These are phyloP conservation scores for Podospora fimiseda DNA, from an alignment of 495 filamentous ascomycete genomes.

Conservation along the genomic window DNA sequence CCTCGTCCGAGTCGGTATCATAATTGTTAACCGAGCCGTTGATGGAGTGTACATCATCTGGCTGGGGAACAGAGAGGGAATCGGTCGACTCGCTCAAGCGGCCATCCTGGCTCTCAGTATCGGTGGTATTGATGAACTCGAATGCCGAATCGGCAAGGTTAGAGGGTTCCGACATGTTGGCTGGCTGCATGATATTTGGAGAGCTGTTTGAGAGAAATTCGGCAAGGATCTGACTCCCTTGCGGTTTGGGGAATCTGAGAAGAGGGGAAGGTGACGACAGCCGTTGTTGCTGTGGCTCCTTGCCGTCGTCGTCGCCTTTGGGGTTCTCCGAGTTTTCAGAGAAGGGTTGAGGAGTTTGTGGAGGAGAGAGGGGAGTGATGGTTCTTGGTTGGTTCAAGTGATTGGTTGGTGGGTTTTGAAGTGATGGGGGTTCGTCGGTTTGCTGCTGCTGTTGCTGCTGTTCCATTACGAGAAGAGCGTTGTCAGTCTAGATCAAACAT, in stretches of 20 bases:
- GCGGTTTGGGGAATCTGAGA: conserved; percentile 45
- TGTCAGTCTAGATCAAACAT: conserved; percentile 31
- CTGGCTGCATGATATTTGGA: conserved; percentile 42
- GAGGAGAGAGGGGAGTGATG: not conserved
- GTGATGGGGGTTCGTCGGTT: conserved; percentile 8
- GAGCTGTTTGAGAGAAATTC: conserved; percentile 47
- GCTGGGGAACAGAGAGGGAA: conserved; percentile 42
- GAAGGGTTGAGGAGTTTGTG: not conserved
- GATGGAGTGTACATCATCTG: conserved; percentile 51
- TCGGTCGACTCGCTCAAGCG: conserved; percentile 46
- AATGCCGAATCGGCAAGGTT: conserved; percentile 52
- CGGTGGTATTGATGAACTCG: conserved; percentile 46
- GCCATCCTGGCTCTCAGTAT: conserved; percentile 39
- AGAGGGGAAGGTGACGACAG: conserved; percentile 31
- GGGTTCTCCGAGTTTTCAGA: not conserved
- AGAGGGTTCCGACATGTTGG: conserved; percentile 36
- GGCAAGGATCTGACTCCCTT: conserved; percentile 42
- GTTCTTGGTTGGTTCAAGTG: conserved; percentile 5
- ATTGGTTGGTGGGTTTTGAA: not conserved
- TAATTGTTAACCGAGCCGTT: conserved; percentile 42
- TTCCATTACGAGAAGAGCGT: conserved; percentile 40
- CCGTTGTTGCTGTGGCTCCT: not conserved
- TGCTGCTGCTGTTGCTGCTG: conserved; percentile 16
- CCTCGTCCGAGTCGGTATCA: conserved; percentile 28
- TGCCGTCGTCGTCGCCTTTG: not conserved